Base-by-base conservation (phyloP, 176 grass and related monocot genomes). In the Zea mays region DNA sequence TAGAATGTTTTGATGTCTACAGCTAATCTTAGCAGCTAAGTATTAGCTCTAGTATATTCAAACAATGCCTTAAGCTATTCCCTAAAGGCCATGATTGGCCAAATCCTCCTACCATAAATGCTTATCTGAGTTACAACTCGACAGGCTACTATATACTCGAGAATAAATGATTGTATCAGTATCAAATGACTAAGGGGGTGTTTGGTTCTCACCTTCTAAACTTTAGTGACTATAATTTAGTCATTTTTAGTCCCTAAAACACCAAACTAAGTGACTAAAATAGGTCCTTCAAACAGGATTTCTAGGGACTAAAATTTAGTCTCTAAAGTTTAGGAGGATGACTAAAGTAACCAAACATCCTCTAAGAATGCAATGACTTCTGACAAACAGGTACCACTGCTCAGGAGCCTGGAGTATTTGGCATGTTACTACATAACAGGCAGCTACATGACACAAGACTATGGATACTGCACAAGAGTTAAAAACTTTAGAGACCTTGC, bases 401-500 rank as follows among this genome's bases (percentile, higher is more conserved):
- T 99, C 67, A 90, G 96, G 43, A 99, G 75, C 69, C 76, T 99
- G 86, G 96, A 95, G 84, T 93, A 93, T 48, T 82, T 99, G 34
- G 83, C 90, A 75, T 99, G 96, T 72, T 99, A 99, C 83, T 99
- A 95, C 81, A 87, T 95, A 80, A 99, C 92, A 10, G 90, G 92
- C 54, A 99, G 96, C 47, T 99, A 95, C 61, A 90, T 75, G 83
- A 99, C 96, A 58, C 92, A 99, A 84, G 92, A 99, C 51, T 99
- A 93, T 79, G 92, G 96, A 36, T 92, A 92, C 72, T 99, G 96
- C 90, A 95, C 89, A 80, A 89, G 96, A 83, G 85, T 87, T 47
- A 95, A 99, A 55, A 85, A 99, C 73, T 99, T 90, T 87, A 88
- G 88, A 65, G 96, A 99, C 33, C 81, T 99, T 68, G 83, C 96